Base-by-base conservation (phyloP, 1,139 yeast species). In the Yamadazyma atmosphaerica region DNA sequence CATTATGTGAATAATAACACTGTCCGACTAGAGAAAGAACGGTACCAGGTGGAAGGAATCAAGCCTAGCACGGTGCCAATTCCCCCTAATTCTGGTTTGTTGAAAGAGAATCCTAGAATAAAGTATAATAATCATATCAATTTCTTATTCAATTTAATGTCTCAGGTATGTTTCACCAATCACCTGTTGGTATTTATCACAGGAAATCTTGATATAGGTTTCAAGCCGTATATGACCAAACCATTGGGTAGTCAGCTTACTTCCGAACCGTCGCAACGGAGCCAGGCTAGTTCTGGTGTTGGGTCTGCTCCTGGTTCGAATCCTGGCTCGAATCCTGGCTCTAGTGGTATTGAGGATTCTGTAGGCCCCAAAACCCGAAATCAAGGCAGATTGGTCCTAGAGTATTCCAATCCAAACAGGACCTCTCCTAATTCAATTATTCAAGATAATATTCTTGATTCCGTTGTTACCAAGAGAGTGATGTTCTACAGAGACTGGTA, bases 401-500 rank as follows among this genome's bases (percentile, higher is more conserved):
- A 36, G 2, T 36, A 27, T 25, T 33, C 50, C 11, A 41, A 45
- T 27, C 26, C 35, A 7, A 32, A 29, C 17, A 34, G 21, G 21
- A 8, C 28, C n/a, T n/a, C n/a, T n/a, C n/a, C 34, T 13, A 25
- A 28, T 4, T 39, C 38, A 13, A 38, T 34, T 14, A 39, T 36
- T 19, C 29, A 32, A 4, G 17, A 35, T 3, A 30, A 32, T 18
- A 12, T 39, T 3, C 33, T 54, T 28, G 58, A 59, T 23, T 44
- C 60, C 12, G 50, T 53, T 12, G 44, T 65, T 16, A 52, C 61
- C 1, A 49, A 61, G 3, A 50, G 68, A 29, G 42, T 67, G 3
- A 38, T 64, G 4, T 65, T 71, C 39, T 68, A 58, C 49, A 56
- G 55, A 29, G 74, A 68, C 42, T 68, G 74, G 74, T 62, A 56